Conservation (phyloP, 768 basidiomycete species). For the Termitomyces sp. region DNA sequence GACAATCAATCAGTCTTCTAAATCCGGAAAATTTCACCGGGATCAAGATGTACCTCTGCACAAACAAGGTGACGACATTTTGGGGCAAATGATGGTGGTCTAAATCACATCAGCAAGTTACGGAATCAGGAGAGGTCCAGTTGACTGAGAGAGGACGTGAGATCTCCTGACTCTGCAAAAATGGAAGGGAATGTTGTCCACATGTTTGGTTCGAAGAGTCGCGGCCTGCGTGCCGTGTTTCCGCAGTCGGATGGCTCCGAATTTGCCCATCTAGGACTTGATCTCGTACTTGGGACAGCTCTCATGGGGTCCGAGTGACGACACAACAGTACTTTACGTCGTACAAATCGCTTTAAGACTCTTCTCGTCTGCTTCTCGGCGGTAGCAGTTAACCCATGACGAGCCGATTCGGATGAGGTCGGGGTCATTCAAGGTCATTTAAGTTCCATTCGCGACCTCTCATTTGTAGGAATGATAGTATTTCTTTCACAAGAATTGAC, state of each 20-base stretch:
- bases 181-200: background rate
- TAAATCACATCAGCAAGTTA: background rate
- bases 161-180: background rate
- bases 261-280: background rate
- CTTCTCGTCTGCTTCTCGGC: slow-evolving; percentile 1
- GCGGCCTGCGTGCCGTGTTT: background rate
- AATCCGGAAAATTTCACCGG: background rate
- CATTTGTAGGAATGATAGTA: background rate
- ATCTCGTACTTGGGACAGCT: background rate
- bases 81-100: background rate
- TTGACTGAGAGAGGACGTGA: background rate
- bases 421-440: background rate
- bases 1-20: background rate
- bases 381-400: background rate
- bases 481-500: background rate
- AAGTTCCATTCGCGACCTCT: background rate
- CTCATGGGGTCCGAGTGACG: background rate
- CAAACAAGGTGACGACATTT: background rate
- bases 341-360: background rate
- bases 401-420: background rate
- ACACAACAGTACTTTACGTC: background rate
- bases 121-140: background rate
- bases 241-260: background rate
- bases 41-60: background rate
- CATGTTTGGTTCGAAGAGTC: background rate